Percentiles rank a stretch among this genome's conserved stretches.
Conservation (phyloP, 1,284 basidiomycete genomes). For the Trichosporon sp. region DNA sequence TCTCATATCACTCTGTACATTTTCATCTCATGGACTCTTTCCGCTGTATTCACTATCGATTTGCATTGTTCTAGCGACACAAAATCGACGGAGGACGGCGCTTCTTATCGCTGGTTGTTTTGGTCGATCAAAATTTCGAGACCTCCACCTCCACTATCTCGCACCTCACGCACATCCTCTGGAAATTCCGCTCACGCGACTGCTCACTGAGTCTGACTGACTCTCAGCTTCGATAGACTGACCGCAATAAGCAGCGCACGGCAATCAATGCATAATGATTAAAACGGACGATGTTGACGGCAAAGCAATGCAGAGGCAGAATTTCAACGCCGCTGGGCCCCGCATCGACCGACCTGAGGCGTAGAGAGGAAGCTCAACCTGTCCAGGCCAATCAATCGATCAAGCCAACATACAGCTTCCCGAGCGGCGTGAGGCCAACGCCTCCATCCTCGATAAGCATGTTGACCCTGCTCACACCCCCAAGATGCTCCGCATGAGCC, state of each 20-base stretch:
- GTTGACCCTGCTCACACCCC: neutral
- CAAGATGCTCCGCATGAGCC: neutral
- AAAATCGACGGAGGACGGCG: no score
- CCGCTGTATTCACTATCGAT: neutral
- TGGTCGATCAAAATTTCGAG: neutral
- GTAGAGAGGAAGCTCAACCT: no score
- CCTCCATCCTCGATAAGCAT: neutral
- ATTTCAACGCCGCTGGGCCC: no score
- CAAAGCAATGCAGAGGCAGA: no score
- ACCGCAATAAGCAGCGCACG: no score
- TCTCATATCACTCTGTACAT: slow-evolving; percentile 1
- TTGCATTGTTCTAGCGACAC: no score
- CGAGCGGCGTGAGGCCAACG: neutral
- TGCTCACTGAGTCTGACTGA: neutral
- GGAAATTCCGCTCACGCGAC: neutral
- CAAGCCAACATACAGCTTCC: neutral
- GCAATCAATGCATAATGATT: no score
- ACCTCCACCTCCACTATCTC: neutral
- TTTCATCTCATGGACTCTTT: neutral
- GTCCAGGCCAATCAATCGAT: neutral
- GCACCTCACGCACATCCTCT: neutral
- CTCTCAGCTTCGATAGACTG: no score
- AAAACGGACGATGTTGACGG: no score
- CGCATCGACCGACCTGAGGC: no score
- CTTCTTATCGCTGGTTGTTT: no score